Conservation (phyloP, 352 stramenopile genomes). For the Peronospora farinosa region DNA sequence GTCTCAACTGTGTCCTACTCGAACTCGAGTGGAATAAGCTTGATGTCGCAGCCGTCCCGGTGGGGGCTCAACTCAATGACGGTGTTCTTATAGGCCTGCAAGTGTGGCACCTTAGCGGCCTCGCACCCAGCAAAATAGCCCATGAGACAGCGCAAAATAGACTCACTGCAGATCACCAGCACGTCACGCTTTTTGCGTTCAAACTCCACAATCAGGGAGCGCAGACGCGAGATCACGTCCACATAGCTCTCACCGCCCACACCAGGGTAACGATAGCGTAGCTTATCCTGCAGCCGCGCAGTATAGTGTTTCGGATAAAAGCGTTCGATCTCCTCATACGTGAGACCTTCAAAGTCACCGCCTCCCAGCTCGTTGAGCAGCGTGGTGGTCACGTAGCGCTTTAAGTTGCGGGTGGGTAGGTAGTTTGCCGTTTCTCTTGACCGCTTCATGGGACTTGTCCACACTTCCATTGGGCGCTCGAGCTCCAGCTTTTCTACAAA, state of each 20-base stretch:
- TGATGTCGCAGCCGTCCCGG: slow-evolving; percentile 79
- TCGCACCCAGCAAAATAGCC: slow-evolving; percentile 77
- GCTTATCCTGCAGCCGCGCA: slow-evolving; percentile 84
- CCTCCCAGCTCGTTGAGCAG: slow-evolving; percentile 89
- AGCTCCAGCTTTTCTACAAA: slow-evolving; percentile 83
- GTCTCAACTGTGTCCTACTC: slow-evolving; percentile 26
- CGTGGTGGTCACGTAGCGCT: slow-evolving; percentile 80
- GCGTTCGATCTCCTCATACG: slow-evolving; percentile 73
- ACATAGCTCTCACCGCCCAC: slow-evolving; percentile 91
- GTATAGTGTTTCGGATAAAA: slow-evolving; percentile 86
- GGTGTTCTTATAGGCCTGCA: slow-evolving; percentile 62
- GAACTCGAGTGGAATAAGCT: slow-evolving; percentile 70
- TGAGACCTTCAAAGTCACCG: slow-evolving; percentile 87
- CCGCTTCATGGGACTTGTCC: slow-evolving; percentile 80
- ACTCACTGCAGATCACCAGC: slow-evolving; percentile 81
- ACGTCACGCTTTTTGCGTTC: slow-evolving; percentile 86
- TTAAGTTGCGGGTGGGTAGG: slow-evolving; percentile 53
- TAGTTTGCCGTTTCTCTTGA: slow-evolving; percentile 68
- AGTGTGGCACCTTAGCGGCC: slow-evolving; percentile 61
- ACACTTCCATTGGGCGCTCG: slow-evolving; percentile 64
- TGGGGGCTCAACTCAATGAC: slow-evolving; percentile 79
- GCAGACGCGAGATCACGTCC: slow-evolving; percentile 89
- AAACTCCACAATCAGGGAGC: slow-evolving; percentile 90
- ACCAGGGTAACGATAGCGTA: slow-evolving; percentile 86
- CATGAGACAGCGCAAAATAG: slow-evolving; percentile 68